Base-by-base conservation (phyloP, 805 yeast genomes). In the Yarrowia keelungensis region DNA sequence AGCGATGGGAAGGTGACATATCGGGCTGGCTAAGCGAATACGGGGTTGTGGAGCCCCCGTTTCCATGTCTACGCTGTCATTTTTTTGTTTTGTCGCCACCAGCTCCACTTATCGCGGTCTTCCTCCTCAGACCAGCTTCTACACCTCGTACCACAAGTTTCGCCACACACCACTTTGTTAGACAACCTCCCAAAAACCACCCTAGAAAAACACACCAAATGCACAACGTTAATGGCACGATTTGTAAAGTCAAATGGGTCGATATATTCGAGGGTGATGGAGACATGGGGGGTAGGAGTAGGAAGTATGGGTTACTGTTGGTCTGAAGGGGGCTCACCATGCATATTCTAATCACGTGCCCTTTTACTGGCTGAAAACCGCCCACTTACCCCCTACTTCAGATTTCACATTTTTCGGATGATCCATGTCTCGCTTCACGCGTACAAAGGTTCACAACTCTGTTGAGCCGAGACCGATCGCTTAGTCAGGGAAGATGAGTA, bases 171-270 rank as follows among this genome's bases (percentile, higher is more conserved):
- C 32, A 26, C 50, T 3, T n/a, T 8, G 46, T n/a, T 8, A 8
- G 9, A 42, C 46, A 42, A 42, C 19, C 19, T n/a, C 46, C 19
- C 8, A 47, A 15, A 47, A 26, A 26, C n/a, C 35, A 32, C 45
- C 59, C 43, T 19, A 16, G 19, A 12, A 19, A 22, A 39, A 54
- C 22, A 26, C 39, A 38, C 10, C 32, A 26, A 26, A 26, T 26
- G 32, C 39, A 38, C 39, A 47, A 47, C 51, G 51, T 47, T 56
- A 56, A 56, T 56, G 62, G 62, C 47, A 56, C 62, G 47, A 56
- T 39, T 2, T 22, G 16, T 16, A 12, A 26, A 54, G 61, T 26
- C 38, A 19, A 53, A 39, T 26, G 32, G 32, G 19, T 19, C 19
- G 19, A 19, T 19, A 19, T 19, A 19, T 26, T 5, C 32, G 32